Percentiles rank a stretch among this genome's conserved stretches.
Conservation (phyloP, 1,284 basidiomycete species). For the Schizophyllum amplum region DNA sequence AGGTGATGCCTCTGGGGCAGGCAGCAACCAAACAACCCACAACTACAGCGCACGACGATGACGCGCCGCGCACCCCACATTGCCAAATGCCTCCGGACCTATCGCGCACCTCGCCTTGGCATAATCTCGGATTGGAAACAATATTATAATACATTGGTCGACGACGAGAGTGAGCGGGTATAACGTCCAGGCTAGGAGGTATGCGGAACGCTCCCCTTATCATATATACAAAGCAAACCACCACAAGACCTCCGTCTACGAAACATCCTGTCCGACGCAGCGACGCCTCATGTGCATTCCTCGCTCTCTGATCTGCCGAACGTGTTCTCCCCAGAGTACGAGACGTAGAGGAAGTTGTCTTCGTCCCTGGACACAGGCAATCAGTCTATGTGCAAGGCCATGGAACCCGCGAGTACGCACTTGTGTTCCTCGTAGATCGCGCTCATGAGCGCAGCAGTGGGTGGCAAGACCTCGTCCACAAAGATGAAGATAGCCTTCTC, state of each 20-base stretch:
- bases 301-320: conserved; percentile 56
- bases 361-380: conserved; percentile 62
- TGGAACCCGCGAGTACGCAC: conserved; percentile 41
- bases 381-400: conserved; percentile 14
- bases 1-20: neutral
- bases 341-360: conserved; percentile 93
- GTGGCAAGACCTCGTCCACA: conserved; percentile 96
- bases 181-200: neutral
- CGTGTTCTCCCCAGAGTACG: conserved; percentile 96
- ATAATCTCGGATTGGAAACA: neutral
- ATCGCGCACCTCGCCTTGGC: no score
- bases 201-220: neutral
- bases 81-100: neutral
- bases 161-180: neutral
- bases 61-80: neutral
- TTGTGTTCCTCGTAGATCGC: conserved; percentile 99
- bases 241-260: neutral
- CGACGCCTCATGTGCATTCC: neutral
- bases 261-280: neutral
- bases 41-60: neutral
- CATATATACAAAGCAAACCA: neutral
- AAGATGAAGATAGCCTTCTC: conserved; percentile 99
- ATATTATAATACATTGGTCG: neutral
- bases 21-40: neutral
- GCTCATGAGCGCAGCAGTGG: conserved; percentile 97